These are phyloP conservation scores for Capniomyces stellatus DNA, from an alignment of 371 early-diverging fungal genomes.

Conservation along the genomic window DNA sequence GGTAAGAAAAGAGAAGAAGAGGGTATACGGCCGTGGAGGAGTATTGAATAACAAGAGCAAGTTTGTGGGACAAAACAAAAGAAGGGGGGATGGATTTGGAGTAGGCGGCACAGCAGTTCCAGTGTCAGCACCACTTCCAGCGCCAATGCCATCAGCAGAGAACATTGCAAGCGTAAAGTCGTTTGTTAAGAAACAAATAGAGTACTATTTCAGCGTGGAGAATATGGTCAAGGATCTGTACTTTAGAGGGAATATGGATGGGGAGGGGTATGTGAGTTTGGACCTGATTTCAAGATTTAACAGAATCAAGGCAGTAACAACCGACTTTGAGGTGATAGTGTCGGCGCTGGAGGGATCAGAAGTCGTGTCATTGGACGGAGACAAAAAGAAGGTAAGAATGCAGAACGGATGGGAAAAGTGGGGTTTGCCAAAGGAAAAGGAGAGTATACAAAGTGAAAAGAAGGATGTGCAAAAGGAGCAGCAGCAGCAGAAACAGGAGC, in stretches of 20 bases:
- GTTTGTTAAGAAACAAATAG: constrained; percentile 29
- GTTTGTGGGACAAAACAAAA: too few relatives aligned
- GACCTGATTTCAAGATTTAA: constrained; percentile 63
- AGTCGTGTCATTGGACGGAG: constrained; percentile 31
- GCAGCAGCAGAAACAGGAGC: constrained; percentile 9
- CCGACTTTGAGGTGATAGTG: constrained; percentile 37
- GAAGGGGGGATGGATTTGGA: background rate
- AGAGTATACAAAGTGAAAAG: too few relatives aligned
- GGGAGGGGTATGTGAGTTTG: constrained; percentile 56
- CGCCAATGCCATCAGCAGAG: constrained; percentile 13
- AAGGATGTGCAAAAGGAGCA: constrained; percentile 20
- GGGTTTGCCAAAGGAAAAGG: constrained; percentile 49
- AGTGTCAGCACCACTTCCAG: constrained; percentile 13
- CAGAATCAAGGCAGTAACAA: constrained; percentile 55
- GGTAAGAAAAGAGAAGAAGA: too few relatives aligned
- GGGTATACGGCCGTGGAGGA: too few relatives aligned
- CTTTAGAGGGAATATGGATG: constrained; percentile 79
- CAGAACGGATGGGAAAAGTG: constrained; percentile 60
- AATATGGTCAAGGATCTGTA: constrained; percentile 85
- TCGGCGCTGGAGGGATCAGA: constrained; percentile 37
- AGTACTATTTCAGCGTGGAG: constrained; percentile 87
- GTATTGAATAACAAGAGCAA: too few relatives aligned
- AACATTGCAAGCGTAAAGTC: constrained; percentile 13
- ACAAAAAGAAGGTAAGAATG: constrained; percentile 40
- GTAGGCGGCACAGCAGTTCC: background rate